Conservation (phyloP, 2,329 filamentous ascomycete genomes). For the Penicillium decumbens region DNA sequence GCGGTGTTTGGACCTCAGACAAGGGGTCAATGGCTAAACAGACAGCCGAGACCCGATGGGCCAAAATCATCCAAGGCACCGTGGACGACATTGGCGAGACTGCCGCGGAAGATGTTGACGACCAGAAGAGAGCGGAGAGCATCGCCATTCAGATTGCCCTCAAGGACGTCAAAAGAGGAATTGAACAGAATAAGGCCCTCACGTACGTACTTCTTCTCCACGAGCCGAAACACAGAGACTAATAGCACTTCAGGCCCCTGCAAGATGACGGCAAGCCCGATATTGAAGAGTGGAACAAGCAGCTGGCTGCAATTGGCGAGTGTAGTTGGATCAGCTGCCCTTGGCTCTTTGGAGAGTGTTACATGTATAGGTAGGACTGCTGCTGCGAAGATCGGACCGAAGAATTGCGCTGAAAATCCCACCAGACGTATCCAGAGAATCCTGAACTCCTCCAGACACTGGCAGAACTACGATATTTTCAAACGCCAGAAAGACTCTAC, state of each 20-base stretch:
- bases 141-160: slow-evolving; percentile 10
- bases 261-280: slow-evolving; percentile 11
- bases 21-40: slow-evolving; percentile 11
- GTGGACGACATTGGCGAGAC: slow-evolving; percentile 12
- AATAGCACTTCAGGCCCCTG: slow-evolving; percentile 3
- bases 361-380: slow-evolving; percentile 14
- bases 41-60: slow-evolving; percentile 15
- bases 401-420: slow-evolving; percentile 1
- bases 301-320: slow-evolving; percentile 7
- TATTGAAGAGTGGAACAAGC: slow-evolving; percentile 15
- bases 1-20: slow-evolving; percentile 6
- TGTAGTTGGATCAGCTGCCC: slow-evolving; percentile 15
- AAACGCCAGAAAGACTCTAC: slow-evolving; percentile 27
- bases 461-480: slow-evolving; percentile 26
- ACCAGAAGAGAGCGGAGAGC: slow-evolving; percentile 4
- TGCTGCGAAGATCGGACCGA: neutral
- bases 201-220: slow-evolving; percentile 1
- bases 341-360: slow-evolving; percentile 23
- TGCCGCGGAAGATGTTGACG: neutral
- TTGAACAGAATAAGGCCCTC: slow-evolving; percentile 3
- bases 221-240: neutral
- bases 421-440: slow-evolving; percentile 12
- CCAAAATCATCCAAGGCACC: slow-evolving; percentile 15
- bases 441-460: slow-evolving; percentile 13
- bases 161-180: slow-evolving; percentile 8